Evolutionary conservation across 2,329 filamentous ascomycete species (phyloP).

Genomic region (Colletotrichum liaoningense): DNA sequence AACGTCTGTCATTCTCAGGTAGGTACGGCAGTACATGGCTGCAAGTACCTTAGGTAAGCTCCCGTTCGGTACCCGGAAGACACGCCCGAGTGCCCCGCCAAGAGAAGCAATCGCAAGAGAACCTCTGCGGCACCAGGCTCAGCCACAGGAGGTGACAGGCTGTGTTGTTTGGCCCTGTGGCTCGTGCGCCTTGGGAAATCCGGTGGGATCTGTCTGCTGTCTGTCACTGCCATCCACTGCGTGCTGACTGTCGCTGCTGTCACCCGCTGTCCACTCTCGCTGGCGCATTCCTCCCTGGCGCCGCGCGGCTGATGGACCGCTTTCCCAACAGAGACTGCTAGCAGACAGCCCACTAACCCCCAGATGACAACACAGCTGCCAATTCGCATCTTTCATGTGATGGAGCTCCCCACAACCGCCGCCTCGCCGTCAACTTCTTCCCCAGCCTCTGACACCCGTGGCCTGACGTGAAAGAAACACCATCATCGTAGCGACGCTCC

Average conservation of each 20-base stretch:
- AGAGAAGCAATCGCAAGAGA: slow-evolving; percentile 3
- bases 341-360: slow-evolving; percentile 10
- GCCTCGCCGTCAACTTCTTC: slow-evolving; percentile 11
- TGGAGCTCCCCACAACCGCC: slow-evolving; percentile 33
- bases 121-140: neutral
- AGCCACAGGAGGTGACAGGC: slow-evolving; percentile 17
- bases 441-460: slow-evolving; percentile 9
- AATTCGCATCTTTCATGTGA: slow-evolving; percentile 35
- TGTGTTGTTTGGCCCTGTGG: slow-evolving; percentile 22
- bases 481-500: slow-evolving; percentile 13
- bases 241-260: slow-evolving; percentile 6
- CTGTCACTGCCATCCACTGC: neutral
- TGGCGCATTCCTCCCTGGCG: slow-evolving; percentile 32
- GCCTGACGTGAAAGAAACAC: slow-evolving; percentile 27
- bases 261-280: slow-evolving; percentile 20
- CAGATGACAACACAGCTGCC: slow-evolving; percentile 24
- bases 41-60: neutral
- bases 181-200: slow-evolving; percentile 19
- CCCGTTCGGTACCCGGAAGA: neutral
- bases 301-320: slow-evolving; percentile 22
- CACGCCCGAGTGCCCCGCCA: slow-evolving; percentile 5
- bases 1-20: neutral
- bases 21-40: too few species aligned
- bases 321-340: slow-evolving; percentile 22
- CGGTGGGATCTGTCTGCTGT: slow-evolving; percentile 10